Base-by-base conservation (phyloP, 2,329 filamentous ascomycete species). In the Lecanoromycetidae sp. region DNA sequence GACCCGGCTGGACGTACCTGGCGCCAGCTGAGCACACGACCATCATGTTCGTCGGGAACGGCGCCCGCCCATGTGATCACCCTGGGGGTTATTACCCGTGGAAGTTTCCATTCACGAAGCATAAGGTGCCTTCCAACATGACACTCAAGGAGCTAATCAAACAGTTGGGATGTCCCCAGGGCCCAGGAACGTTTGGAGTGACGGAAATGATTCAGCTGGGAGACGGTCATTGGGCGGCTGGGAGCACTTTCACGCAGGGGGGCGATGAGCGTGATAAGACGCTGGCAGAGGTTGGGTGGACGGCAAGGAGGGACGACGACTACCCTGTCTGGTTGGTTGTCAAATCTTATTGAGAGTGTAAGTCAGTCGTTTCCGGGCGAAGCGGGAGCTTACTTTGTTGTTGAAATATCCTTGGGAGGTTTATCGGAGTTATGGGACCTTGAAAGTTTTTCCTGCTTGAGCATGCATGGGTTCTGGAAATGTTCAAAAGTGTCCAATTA, bases 261-360 rank as follows among this genome's bases (percentile, higher is more conserved):
- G 66, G 78, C 29, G 63, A 67, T 30, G 68, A 67, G 8, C 60
- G 66, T 53, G 65, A 64, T 52, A 69, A 70, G 65, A 69, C 67
- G 0, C 62, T 83, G 50, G 66, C 62, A 50, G 70, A 77, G 1
- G 56, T 80, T 8, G 79, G 79, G 0, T 83, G 80, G 78, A 72
- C 58, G 15, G 65, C 64, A 10, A 50, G 53, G 25, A 55, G 49
- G 43, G 47, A 30, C 13, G 38, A 20, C 8, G 32, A 33, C 1
- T 43, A 40, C 23, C 57, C 57, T 5, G 50, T 61, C 27, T 61
- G 58, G 58, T 20, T 58, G 15, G 22, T 37, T 13, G 19, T 47
- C n/a, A 41, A 41, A 36, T n/a, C 19, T 27, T 46, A 30, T 7
- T 15, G 22, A n/a, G 20, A 17, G 20, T 20, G 20, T 13, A n/a